Percentiles rank a stretch among this genome's conserved stretches.
phyloP scores from a whole-genome alignment of 2,329 filamentous ascomycete genomes.

The Endoconidiophora polonica region DNA sequence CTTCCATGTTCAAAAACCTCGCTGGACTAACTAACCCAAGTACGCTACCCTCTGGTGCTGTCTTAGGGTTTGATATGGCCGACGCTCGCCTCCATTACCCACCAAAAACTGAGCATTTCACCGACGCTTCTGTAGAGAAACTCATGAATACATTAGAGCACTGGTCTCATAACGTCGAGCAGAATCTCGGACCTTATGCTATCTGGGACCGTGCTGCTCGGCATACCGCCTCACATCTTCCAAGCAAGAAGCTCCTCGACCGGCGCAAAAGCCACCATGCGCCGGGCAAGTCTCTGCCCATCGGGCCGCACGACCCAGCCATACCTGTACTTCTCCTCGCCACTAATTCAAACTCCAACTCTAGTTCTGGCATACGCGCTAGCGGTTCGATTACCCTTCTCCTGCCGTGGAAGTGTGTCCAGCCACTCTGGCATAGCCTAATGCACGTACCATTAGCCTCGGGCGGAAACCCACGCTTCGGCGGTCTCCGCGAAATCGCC shows the following conservation, averaged over 20 bases:
- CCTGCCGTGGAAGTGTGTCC: conserved; percentile 79
- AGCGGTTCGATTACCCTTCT: conserved; percentile 69
- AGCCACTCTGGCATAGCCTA: conserved; percentile 69
- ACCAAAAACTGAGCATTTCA: conserved; percentile 36
- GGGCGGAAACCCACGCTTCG: conserved; percentile 67
- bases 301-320: conserved; percentile 45
- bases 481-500: conserved; percentile 60
- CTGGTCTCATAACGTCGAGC: conserved; percentile 45
- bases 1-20: conserved; percentile 33
- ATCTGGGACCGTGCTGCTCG: conserved; percentile 56
- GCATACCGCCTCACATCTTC: conserved; percentile 44
- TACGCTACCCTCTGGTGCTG: conserved; percentile 48
- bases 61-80: conserved; percentile 55
- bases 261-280: conserved; percentile 48
- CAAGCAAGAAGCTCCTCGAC: conserved; percentile 69
- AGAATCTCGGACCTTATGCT: conserved; percentile 26
- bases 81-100: conserved; percentile 74
- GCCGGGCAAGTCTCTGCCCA: conserved; percentile 45
- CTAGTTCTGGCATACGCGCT: conserved; percentile 28
- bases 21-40: conserved; percentile 48
- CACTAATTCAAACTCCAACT: conserved; percentile 30
- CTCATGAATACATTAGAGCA: conserved; percentile 44
- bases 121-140: conserved; percentile 16
- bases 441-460: conserved; percentile 68
- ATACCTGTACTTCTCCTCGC: conserved; percentile 64